Percentiles rank a stretch among this genome's conserved stretches.
Conservation (phyloP, 305 asterid species). For the Solanum aculeatissimum region DNA sequence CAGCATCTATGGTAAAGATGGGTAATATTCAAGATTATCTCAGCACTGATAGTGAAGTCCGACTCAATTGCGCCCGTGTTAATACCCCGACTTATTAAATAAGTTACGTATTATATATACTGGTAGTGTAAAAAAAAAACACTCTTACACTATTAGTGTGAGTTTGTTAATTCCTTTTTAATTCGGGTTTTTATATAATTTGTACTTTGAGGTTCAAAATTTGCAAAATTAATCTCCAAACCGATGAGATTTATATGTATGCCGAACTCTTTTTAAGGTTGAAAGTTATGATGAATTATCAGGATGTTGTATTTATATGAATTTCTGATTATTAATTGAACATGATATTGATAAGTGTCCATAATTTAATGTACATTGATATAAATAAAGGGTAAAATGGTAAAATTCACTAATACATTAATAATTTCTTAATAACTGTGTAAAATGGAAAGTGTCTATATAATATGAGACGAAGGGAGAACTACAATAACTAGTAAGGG, state of each 20-base stretch:
- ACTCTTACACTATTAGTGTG: not conserved
- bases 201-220: not conserved
- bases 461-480: too few relatives aligned
- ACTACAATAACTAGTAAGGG: too few relatives aligned
- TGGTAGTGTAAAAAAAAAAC: too few relatives aligned
- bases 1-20: slow-evolving; percentile 69
- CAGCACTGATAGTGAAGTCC: slow-evolving; percentile 37
- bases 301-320: too few relatives aligned
- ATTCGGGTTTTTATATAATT: not conserved
- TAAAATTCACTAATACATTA: too few relatives aligned
- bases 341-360: too few relatives aligned
- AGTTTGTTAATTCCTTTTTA: not conserved
- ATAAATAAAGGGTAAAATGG: too few relatives aligned
- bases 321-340: too few relatives aligned
- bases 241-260: not conserved
- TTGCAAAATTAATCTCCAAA: not conserved
- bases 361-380: too few relatives aligned
- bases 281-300: too few relatives aligned
- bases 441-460: too few relatives aligned
- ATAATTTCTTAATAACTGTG: too few relatives aligned
- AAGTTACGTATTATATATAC: not conserved
- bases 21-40: slow-evolving; percentile 45
- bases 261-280: not conserved
- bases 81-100: slow-evolving; percentile 2
- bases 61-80: slow-evolving; percentile 38